Percentiles rank a stretch among this genome's conserved stretches.
Conservation (phyloP, 805 yeast species). For the Metschnikowia lochheadii region DNA sequence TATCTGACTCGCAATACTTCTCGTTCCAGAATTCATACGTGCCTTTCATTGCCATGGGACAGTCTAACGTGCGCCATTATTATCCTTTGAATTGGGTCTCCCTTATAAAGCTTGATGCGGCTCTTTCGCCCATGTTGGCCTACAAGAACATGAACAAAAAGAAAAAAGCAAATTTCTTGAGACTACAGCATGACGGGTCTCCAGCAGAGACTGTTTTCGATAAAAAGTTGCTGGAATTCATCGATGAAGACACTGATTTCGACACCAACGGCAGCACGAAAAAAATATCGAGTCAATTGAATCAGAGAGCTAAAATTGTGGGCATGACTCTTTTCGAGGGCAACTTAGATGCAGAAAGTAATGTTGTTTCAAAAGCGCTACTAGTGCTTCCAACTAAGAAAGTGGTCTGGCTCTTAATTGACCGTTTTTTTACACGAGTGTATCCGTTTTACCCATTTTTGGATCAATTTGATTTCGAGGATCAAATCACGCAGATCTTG, state of each 20-base stretch:
- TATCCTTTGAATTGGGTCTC: slow-evolving; percentile 17
- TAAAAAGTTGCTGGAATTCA: slow-evolving; percentile 7
- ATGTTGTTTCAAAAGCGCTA: slow-evolving; percentile 18
- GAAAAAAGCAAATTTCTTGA: not conserved
- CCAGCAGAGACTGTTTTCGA: slow-evolving; percentile 14
- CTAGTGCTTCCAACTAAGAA: slow-evolving; percentile 22
- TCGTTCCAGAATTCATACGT: slow-evolving; percentile 32
- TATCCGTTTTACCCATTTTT: slow-evolving; percentile 63
- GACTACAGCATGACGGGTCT: not conserved
- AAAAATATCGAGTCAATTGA: slow-evolving; percentile 2
- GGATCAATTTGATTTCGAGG: slow-evolving; percentile 25
- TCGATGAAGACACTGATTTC: slow-evolving; percentile 10
- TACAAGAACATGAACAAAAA: slow-evolving; percentile 8
- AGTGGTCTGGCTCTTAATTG: slow-evolving; percentile 24
- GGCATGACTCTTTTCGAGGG: slow-evolving; percentile 20
- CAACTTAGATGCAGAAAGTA: slow-evolving; percentile 17
- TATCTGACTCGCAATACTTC: slow-evolving; percentile 26
- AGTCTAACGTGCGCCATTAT: slow-evolving; percentile 8
- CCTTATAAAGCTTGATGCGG: slow-evolving; percentile 16
- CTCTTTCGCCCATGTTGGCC: slow-evolving; percentile 17
- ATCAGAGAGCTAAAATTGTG: slow-evolving; percentile 16
- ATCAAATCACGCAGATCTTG: slow-evolving; percentile 17
- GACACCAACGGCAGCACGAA: slow-evolving; percentile 6
- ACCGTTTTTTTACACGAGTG: slow-evolving; percentile 37
- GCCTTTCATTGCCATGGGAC: slow-evolving; percentile 13